Evolutionary conservation across 306 rosid genomes (phyloP).

Genomic region (Vicia faba): DNA sequence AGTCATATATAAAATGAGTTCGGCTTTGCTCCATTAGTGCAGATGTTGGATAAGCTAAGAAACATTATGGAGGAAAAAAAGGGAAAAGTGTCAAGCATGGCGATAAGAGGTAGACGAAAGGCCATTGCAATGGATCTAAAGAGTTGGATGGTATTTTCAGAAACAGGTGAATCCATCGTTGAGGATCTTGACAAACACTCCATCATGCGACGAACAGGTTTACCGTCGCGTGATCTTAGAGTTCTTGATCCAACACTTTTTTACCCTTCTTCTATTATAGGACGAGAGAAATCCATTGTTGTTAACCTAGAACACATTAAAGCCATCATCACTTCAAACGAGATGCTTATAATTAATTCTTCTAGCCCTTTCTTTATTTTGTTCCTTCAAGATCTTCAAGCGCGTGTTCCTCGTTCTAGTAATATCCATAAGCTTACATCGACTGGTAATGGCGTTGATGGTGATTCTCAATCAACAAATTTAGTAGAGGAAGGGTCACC

Average conservation of each 20-base stretch:
- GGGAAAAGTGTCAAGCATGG: neutral
- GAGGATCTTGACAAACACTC: conserved; percentile 61
- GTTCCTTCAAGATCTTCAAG: conserved; percentile 67
- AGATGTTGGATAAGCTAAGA: neutral
- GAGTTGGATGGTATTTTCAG: conserved; percentile 41
- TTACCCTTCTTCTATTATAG: conserved; percentile 69
- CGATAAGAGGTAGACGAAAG: conserved; percentile 17
- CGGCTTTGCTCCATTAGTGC: too few species aligned
- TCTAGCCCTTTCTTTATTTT: conserved; percentile 52
- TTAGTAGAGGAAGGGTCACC: neutral
- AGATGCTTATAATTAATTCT: conserved; percentile 59
- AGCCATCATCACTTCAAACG: conserved; percentile 61
- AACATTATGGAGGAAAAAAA: conserved; percentile 1
- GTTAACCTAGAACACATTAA: conserved; percentile 74
- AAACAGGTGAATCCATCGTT: conserved; percentile 18
- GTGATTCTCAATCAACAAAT: neutral
- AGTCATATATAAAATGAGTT: too few species aligned
- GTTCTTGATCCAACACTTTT: conserved; percentile 65
- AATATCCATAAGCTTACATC: too few species aligned
- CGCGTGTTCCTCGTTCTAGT: conserved; percentile 36
- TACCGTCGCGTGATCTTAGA: conserved; percentile 80
- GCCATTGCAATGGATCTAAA: conserved; percentile 7
- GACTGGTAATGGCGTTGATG: neutral
- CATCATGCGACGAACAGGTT: conserved; percentile 73
- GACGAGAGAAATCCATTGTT: conserved; percentile 71